These are phyloP conservation scores for Blastobotrys chiropterorum DNA, from an alignment of 805 yeast species.

Conservation along the genomic window DNA sequence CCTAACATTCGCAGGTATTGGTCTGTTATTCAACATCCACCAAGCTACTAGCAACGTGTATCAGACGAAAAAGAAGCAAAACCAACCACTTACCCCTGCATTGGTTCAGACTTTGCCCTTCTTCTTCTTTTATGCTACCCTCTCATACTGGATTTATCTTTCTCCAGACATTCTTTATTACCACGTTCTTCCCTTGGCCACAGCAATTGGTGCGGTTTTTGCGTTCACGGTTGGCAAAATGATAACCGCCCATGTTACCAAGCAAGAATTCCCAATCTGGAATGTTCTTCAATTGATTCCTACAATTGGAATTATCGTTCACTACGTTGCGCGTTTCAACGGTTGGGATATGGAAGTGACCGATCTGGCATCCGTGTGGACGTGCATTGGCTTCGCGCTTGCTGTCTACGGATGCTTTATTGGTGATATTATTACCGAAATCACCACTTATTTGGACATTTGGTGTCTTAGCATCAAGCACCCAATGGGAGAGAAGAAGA, in stretches of 20 bases:
- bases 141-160: constrained; percentile 39
- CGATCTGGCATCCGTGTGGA: constrained; percentile 51
- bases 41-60: constrained; percentile 65
- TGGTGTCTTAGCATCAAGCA: constrained; percentile 75
- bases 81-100: constrained; percentile 31
- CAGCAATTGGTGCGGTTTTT: constrained; percentile 64
- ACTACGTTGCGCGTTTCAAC: constrained; percentile 17
- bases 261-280: constrained; percentile 64
- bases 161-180: constrained; percentile 40
- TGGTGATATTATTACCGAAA: constrained; percentile 70
- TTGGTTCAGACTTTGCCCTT: constrained; percentile 62
- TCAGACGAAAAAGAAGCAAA: constrained; percentile 35
- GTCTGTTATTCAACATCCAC: constrained; percentile 59
- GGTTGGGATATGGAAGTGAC: constrained; percentile 35
- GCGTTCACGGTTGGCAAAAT: constrained; percentile 91
- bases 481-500: constrained; percentile 14
- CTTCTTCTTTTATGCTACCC: constrained; percentile 46
- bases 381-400: constrained; percentile 63
- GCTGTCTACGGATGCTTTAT: constrained; percentile 73
- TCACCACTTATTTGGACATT: constrained; percentile 73
- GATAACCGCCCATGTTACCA: constrained; percentile 78
- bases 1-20: constrained; percentile 46
- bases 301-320: constrained; percentile 29
- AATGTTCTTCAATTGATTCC: constrained; percentile 59
- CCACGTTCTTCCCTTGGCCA: constrained; percentile 46